These are phyloP conservation scores for Entrophospora sp. DNA, from an alignment of 192 early-diverging fungal genomes.

Conservation along the genomic window DNA sequence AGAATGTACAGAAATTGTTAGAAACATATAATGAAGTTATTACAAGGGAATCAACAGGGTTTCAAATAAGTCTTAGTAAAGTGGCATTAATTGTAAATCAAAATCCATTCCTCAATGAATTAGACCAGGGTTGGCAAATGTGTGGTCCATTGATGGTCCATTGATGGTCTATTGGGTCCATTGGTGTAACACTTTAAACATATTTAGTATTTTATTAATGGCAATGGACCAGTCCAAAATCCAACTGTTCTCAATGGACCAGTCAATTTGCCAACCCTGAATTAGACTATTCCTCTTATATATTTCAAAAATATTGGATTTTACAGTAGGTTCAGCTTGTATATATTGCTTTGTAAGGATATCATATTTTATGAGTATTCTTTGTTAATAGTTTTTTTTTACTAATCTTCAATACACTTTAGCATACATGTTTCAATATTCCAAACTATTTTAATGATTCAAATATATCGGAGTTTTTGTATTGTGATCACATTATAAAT, in stretches of 20 bases:
- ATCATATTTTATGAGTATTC: background rate
- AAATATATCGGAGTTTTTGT: background rate
- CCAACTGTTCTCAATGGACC: no score
- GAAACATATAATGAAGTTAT: background rate
- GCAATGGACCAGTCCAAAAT: no score
- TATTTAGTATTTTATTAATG: no score
- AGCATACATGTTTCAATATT: background rate
- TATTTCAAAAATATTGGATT: background rate
- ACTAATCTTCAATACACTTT: conserved; percentile 8
- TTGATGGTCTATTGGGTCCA: no score
- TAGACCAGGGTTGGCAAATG: no score
- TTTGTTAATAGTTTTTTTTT: background rate
- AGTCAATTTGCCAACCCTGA: no score
- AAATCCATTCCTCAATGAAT: background rate
- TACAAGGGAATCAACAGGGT: background rate
- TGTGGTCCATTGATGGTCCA: no score
- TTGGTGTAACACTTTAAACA: no score
- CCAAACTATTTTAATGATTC: background rate
- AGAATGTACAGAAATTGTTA: background rate
- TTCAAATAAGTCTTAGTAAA: background rate
- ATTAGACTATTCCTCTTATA: no score
- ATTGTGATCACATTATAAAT: background rate
- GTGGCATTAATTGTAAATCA: background rate
- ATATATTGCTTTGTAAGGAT: conserved; percentile 6
- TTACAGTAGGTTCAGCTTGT: conserved; percentile 1